Base-by-base conservation (phyloP, 306 rosid species). In the Quercus cerris region DNA sequence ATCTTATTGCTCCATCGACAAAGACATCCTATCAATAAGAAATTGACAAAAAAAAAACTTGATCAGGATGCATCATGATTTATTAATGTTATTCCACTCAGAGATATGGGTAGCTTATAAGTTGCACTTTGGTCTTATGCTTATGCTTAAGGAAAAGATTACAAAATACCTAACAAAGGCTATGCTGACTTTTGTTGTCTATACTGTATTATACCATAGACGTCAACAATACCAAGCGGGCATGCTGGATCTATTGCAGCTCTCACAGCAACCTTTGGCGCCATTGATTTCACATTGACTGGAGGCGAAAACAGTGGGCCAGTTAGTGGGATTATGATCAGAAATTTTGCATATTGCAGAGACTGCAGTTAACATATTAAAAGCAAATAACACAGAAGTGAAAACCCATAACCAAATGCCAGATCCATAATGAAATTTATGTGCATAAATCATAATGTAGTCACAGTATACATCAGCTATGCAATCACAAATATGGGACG, bases 241-340 rank as follows among this genome's bases (percentile, higher is more conserved):
- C 44, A 7, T 70, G 57, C 23, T 70, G 74, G 74, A 70, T 70
- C 74, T 44, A 44, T 41, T 44, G 74, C 74, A 44, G 74, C 74
- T 44, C 27, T 70, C 14, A 44, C 74, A 70, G 74, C 74, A 70
- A 70, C 74, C 57, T 9, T 22, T 70, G 23, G 23, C 23, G 57
- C 74, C 28, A 70, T 56, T 33, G 56, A 70, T 11, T 10, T 70
- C 56, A 70, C 74, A 18, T 41, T 41, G 74, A 70, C 74, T 44
- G 74, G 74, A 44, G 57, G 31, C 20, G 19, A 41, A 8, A 70
- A 70, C 54, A 70, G 18, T 41, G 74, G 74, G 12, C 74, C 74
- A 35, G 22, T 15, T 22, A 44, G 56, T 17, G 74, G 57, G 74
- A 70, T 70, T 20, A 23, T 18, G 54, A 56, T 70, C 10, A 70